Evolutionary conservation across 495 filamentous ascomycete species (phyloP), one percentile per base, ranked within the genome.

Genomic region (Talaromyces proteolyticus): DNA sequence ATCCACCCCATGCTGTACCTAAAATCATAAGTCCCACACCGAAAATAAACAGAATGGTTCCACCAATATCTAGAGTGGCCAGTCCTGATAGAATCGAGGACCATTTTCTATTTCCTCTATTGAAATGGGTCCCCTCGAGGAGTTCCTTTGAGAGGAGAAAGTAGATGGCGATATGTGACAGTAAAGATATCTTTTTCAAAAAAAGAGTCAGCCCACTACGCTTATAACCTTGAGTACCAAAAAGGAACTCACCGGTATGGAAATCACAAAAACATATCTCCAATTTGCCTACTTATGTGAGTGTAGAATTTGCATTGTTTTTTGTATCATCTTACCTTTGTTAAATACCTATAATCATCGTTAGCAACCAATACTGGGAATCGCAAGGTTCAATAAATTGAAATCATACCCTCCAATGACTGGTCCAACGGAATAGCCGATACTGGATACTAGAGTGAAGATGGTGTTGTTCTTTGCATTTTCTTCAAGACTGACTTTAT

Each of bases 241-340:
- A 8, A 69, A 49, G 18, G 62, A 58, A 4, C 61, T 65, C 39
- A 83, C 68, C 6, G 75, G 75, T 4, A 82, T 62, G 19, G 77
- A 73, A 26, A 85, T 72, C 7, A 69, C 75, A 55, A 85, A 85
- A 54, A 77, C 80, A 66, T 78, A 83, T 21, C 80, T 59, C 78
- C 80, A 83, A 25, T 63, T 76, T 1, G 61, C 63, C 43, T 68
- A 29, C 22, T n/a, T 19, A 1, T 3, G 42, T 57, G 42, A 8
- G 70, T 66, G 10, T 25, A 1, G 11, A 11, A 26, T 11, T 11
- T 16, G 2, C 2, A 3, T 19, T 6, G 17, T 34, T 40, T 26
- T 18, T 50, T 42, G 25, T 6, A 37, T 34, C 16, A 50, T 4
- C 59, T 43, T 50, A 62, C 59, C 50, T 59, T 53, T 10, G 59